A percentile compares a stretch with the other conserved stretches of the same genome.
Conservation (phyloP, 2,329 filamentous ascomycete species). For the Fusarium xylarioides region DNA sequence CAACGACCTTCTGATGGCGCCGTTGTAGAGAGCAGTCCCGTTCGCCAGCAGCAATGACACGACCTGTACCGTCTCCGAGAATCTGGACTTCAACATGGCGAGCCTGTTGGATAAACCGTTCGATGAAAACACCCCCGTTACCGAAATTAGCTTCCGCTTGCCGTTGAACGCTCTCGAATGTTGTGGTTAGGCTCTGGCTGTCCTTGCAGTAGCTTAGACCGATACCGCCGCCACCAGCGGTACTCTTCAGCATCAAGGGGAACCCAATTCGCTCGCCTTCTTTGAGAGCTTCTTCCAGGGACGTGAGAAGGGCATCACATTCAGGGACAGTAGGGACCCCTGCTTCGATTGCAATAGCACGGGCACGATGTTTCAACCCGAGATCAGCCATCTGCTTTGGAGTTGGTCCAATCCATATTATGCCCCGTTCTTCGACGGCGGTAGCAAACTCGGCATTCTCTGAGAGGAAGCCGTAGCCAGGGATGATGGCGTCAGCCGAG, state of each 20-base stretch:
- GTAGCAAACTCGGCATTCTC: slow-evolving; percentile 71
- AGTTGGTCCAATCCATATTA: slow-evolving; percentile 68
- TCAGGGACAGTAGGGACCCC: slow-evolving; percentile 50
- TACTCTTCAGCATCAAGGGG: slow-evolving; percentile 59
- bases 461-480: slow-evolving; percentile 73
- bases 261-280: slow-evolving; percentile 46
- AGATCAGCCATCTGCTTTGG: slow-evolving; percentile 53
- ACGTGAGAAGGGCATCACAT: slow-evolving; percentile 40
- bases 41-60: slow-evolving; percentile 53
- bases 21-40: slow-evolving; percentile 62
- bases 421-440: slow-evolving; percentile 60
- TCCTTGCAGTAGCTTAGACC: slow-evolving; percentile 52
- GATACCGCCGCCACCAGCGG: slow-evolving; percentile 57
- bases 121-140: slow-evolving; percentile 52
- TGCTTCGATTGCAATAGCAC: slow-evolving; percentile 44
- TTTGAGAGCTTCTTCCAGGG: slow-evolving; percentile 40
- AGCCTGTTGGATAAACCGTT: slow-evolving; percentile 52
- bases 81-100: slow-evolving; percentile 62
- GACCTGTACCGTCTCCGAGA: slow-evolving; percentile 55
- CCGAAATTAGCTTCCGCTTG: slow-evolving; percentile 55
- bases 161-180: slow-evolving; percentile 50
- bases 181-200: slow-evolving; percentile 41
- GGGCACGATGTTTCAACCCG: slow-evolving; percentile 51
- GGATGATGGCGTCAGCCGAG: slow-evolving; percentile 66
- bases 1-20: slow-evolving; percentile 62